phyloP scores from a whole-genome alignment of 2,329 filamentous ascomycete species.

The Chaetomiaceae sp. region DNA sequence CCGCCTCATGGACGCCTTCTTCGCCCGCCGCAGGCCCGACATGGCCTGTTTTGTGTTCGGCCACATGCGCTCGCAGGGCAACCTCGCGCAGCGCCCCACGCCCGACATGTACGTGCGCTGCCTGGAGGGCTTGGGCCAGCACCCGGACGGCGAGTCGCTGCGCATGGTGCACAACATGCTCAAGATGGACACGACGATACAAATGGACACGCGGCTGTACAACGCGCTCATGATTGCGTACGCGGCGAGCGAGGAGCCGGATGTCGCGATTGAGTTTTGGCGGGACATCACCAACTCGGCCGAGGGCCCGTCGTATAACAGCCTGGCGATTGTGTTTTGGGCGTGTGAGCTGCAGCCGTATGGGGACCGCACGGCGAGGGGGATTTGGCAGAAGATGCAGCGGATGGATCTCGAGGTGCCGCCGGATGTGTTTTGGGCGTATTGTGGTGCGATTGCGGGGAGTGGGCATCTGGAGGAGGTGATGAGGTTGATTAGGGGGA shows the following conservation, averaged over 20 bases:
- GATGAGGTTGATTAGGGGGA: slow-evolving; percentile 60
- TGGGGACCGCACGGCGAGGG: slow-evolving; percentile 56
- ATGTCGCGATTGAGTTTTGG: slow-evolving; percentile 74
- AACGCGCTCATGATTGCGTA: slow-evolving; percentile 89
- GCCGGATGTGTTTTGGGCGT: slow-evolving; percentile 67
- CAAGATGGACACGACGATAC: slow-evolving; percentile 81
- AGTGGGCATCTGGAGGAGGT: slow-evolving; percentile 68
- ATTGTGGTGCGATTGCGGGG: slow-evolving; percentile 70
- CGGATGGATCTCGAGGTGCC: slow-evolving; percentile 77
- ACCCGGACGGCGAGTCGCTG: slow-evolving; percentile 59
- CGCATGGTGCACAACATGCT: slow-evolving; percentile 85
- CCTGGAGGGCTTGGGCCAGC: slow-evolving; percentile 68
- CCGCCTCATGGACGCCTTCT: slow-evolving; percentile 77
- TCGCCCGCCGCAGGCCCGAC: slow-evolving; percentile 69
- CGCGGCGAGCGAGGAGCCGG: slow-evolving; percentile 60
- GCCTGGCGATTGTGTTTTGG: slow-evolving; percentile 75
- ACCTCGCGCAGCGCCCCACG: slow-evolving; percentile 60
- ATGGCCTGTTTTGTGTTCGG: slow-evolving; percentile 85
- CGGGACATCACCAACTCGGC: slow-evolving; percentile 71
- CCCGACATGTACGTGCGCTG: slow-evolving; percentile 72
- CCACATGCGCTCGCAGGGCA: slow-evolving; percentile 81
- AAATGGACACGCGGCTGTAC: slow-evolving; percentile 69
- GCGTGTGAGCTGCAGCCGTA: slow-evolving; percentile 63
- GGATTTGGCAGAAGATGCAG: slow-evolving; percentile 67
- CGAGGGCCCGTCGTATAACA: slow-evolving; percentile 83